phyloP scores from a whole-genome alignment of 1,139 yeast species.

The Nakaseomyces sp. region DNA sequence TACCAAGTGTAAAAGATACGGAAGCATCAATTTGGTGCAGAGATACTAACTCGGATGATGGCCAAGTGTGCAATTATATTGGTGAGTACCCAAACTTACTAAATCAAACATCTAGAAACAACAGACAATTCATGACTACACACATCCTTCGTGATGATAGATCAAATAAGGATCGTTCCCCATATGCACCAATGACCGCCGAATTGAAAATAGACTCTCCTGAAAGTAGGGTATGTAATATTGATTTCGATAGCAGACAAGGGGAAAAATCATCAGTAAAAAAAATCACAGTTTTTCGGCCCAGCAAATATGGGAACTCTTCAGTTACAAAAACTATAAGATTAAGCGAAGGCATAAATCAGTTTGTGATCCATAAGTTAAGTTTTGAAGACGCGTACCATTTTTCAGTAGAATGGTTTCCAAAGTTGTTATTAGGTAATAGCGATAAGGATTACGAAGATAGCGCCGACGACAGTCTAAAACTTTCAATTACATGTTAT shows the following conservation, averaged over 20 bases:
- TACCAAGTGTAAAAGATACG: slow-evolving; percentile 52
- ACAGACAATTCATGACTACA: slow-evolving; percentile 7
- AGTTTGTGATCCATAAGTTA: slow-evolving; percentile 53
- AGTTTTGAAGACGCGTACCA: slow-evolving; percentile 51
- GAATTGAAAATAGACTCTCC: slow-evolving; percentile 50
- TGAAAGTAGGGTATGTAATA: slow-evolving; percentile 55
- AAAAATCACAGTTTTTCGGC: slow-evolving; percentile 44
- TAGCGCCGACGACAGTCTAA: slow-evolving; percentile 36
- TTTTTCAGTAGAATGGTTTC: slow-evolving; percentile 71
- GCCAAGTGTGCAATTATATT: slow-evolving; percentile 45
- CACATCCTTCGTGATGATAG: slow-evolving; percentile 33
- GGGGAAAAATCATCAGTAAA: slow-evolving; percentile 49
- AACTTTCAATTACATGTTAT: slow-evolving; percentile 52
- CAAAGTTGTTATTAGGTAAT: slow-evolving; percentile 41
- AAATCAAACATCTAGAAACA: slow-evolving; percentile 18
- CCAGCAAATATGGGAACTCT: slow-evolving; percentile 17
- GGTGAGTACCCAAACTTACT: slow-evolving; percentile 48
- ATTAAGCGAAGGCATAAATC: slow-evolving; percentile 52
- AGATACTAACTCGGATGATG: slow-evolving; percentile 35
- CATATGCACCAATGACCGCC: slow-evolving; percentile 61
- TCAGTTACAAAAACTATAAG: slow-evolving; percentile 37
- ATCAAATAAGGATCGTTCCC: slow-evolving; percentile 34
- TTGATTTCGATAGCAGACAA: slow-evolving; percentile 45
- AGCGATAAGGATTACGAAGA: slow-evolving; percentile 41
- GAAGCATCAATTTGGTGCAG: slow-evolving; percentile 34